Conservation (phyloP, 768 basidiomycete species). For the Trametes cubensis region DNA sequence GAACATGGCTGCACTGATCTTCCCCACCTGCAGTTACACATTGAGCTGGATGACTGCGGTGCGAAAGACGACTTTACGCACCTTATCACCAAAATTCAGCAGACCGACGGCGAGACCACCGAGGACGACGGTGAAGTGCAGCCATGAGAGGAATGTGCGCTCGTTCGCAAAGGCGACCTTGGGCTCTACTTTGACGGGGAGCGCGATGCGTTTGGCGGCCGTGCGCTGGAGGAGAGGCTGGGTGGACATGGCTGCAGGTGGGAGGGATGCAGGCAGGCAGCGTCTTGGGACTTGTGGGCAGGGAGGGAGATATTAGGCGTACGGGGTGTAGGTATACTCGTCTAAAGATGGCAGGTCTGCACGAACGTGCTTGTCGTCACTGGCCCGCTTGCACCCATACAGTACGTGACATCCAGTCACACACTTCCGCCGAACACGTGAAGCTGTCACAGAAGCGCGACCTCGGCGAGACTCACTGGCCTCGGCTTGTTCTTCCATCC, state of each 20-base stretch:
- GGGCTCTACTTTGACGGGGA: slow-evolving; percentile 92
- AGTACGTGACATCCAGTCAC: background rate
- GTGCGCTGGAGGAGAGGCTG: slow-evolving; percentile 97
- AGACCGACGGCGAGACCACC: slow-evolving; percentile 95
- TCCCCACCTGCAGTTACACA: slow-evolving; percentile 66
- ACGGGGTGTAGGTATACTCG: slow-evolving; percentile 22
- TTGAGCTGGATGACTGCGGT: background rate
- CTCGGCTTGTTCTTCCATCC: background rate
- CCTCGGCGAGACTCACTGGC: slow-evolving; percentile 1
- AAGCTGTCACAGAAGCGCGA: slow-evolving; percentile 11
- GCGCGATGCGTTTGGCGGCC: slow-evolving; percentile 90
- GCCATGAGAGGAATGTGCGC: slow-evolving; percentile 96
- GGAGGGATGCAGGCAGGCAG: slow-evolving; percentile 8
- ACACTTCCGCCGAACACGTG: slow-evolving; percentile 6
- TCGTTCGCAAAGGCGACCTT: slow-evolving; percentile 96
- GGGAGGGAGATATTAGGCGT: slow-evolving; percentile 20
- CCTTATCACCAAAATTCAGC: slow-evolving; percentile 97
- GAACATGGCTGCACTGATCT: slow-evolving; percentile 96
- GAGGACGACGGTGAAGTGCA: slow-evolving; percentile 96
- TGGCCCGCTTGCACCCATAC: slow-evolving; percentile 17
- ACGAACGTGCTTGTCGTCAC: slow-evolving; percentile 36
- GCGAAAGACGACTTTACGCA: slow-evolving; percentile 33
- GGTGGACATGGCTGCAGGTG: slow-evolving; percentile 78
- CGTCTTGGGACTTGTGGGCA: slow-evolving; percentile 1
- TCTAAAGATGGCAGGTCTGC: slow-evolving; percentile 34